phyloP scores from a whole-genome alignment of 768 basidiomycete species.

The Agaricus sinodeliciosus region DNA sequence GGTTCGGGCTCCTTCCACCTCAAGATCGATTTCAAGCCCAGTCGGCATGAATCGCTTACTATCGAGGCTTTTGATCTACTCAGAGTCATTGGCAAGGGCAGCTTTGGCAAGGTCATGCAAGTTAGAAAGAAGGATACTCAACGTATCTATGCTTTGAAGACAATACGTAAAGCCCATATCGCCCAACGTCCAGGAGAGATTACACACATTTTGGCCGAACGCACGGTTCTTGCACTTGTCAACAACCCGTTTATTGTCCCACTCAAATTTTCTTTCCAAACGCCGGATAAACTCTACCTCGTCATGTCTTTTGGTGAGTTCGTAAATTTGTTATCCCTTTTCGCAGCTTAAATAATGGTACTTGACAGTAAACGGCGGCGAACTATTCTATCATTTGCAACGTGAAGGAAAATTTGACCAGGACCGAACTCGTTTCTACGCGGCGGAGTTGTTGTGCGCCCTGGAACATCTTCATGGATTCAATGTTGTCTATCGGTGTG shows the following conservation, averaged over 20 bases:
- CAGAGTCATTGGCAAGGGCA: conserved; percentile 97
- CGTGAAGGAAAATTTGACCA: conserved; percentile 96
- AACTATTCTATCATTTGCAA: conserved; percentile 96
- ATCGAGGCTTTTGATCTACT: conserved; percentile 96
- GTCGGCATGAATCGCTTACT: conserved; percentile 76
- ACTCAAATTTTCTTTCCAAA: conserved; percentile 98
- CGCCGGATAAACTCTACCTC: conserved; percentile 92
- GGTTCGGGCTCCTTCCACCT: conserved; percentile 92
- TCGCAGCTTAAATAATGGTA: neutral
- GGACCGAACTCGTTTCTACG: conserved; percentile 90
- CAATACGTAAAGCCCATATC: conserved; percentile 96
- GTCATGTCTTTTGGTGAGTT: conserved; percentile 90
- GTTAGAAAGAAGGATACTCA: conserved; percentile 98
- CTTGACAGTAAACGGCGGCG: conserved; percentile 83
- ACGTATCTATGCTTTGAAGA: conserved; percentile 97
- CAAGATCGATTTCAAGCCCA: conserved; percentile 90
- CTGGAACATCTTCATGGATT: conserved; percentile 95
- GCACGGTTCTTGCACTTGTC: conserved; percentile 93
- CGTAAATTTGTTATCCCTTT: neutral
- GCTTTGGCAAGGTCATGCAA: conserved; percentile 99
- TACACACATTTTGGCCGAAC: conserved; percentile 94
- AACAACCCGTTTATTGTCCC: conserved; percentile 99
- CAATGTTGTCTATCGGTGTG: conserved; percentile 95
- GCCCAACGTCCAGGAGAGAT: conserved; percentile 95
- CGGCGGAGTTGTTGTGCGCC: conserved; percentile 93